A percentile compares a stretch with the other conserved stretches of the same genome.
These are phyloP conservation scores for Malus hybrid DNA, from an alignment of 331 rosid genomes.

Conservation along the genomic window DNA sequence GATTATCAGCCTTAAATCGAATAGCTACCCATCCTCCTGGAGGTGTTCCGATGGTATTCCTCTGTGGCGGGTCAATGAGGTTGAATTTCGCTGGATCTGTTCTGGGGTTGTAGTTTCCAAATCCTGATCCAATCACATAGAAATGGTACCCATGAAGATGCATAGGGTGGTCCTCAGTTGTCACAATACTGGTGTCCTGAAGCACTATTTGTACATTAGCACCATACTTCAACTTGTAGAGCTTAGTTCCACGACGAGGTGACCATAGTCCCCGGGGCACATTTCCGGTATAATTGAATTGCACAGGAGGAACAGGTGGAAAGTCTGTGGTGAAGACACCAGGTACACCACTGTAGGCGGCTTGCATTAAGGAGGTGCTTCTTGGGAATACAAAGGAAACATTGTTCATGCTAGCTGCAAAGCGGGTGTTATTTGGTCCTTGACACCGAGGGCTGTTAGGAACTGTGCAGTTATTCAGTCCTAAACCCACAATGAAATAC, in stretches of 20 bases:
- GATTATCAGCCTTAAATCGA: conserved; percentile 82
- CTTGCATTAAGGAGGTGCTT: conserved; percentile 75
- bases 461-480: conserved; percentile 69
- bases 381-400: conserved; percentile 49
- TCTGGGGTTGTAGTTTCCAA: conserved; percentile 81
- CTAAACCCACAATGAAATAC: conserved; percentile 60
- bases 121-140: conserved; percentile 80
- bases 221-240: conserved; percentile 59
- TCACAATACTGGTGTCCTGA: conserved; percentile 81
- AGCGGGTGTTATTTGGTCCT: conserved; percentile 92
- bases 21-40: conserved; percentile 99
- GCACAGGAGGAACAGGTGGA: conserved; percentile 74
- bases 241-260: conserved; percentile 63
- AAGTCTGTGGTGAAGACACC: conserved; percentile 81
- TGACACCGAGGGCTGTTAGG: conserved; percentile 88
- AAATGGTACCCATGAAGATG: conserved; percentile 90
- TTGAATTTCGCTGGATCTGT: conserved; percentile 66
- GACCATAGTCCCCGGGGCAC: conserved; percentile 80
- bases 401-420: conserved; percentile 44
- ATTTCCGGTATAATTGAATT: conserved; percentile 73
- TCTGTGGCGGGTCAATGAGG: conserved; percentile 70
- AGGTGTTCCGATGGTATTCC: conserved; percentile 77
- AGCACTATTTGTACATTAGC: conserved; percentile 62
- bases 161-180: conserved; percentile 87
- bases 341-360: conserved; percentile 58